Base-by-base conservation (phyloP, 1,139 yeast genomes). In the Geotrichum bryndzae region DNA sequence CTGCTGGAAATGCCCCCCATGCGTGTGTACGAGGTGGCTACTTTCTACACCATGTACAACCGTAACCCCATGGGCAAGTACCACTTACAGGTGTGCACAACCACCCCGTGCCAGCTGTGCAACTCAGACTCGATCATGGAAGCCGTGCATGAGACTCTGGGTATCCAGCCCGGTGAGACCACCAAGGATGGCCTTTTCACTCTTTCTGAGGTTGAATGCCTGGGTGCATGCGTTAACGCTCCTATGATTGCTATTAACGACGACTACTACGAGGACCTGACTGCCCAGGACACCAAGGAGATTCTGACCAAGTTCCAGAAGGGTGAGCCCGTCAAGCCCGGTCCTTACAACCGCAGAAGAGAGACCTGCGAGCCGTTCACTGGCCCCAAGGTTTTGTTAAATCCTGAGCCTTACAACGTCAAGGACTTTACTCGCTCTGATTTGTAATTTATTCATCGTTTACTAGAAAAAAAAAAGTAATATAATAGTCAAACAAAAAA, bases 1-100 rank as follows among this genome's bases (percentile, higher is more conserved):
- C 73, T 87, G 72, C 82, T 89, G 71, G 94, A 89, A 71, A 87
- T 90, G 87, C 96, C 96, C 41, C 96, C 96, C 66, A 90, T 90
- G 96, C 84, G 96, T 79, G 96, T 90, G 41, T 90, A 90, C 75
- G 96, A 90, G 75, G 96, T 90, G 65, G 96, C 96, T 52, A 88
- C 96, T 57, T 90, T 90, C 78, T 90, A 90, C 78, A 89, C 96
- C 70, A 90, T 90, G 96, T 90, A 86, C 79, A 88, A 88, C 78
- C 85, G 96, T 76, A 81, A 83, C 68, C 96, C 96, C 61, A 85
- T 90, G 83, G 96, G 96, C 66, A 88, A 89, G 73, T 88, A 84
- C 74, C 88, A 88, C 73, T 76, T 90, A 65, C 96, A 90, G 74
- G 87, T 90, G 58, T 90, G 96, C 78, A 90, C 96, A 65, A 90